A percentile compares a stretch with the other conserved stretches of the same genome.
Evolutionary conservation across 495 filamentous ascomycete genomes (phyloP).

Genomic region (Trichoderma virens): DNA sequence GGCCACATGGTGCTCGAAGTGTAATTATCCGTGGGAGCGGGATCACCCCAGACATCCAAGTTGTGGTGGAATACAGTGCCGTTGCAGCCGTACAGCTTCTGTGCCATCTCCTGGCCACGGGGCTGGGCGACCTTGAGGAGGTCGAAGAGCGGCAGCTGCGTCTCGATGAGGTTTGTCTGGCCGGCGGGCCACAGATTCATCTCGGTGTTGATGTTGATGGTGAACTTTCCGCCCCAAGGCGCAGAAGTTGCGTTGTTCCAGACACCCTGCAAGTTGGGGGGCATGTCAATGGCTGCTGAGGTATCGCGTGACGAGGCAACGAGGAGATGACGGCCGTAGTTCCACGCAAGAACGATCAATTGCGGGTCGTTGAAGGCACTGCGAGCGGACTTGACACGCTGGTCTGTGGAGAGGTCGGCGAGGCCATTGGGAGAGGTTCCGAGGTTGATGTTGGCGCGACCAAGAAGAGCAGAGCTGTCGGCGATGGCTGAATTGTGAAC

Average conservation of each 20-base stretch:
- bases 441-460: conserved; percentile 28
- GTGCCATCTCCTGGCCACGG: conserved; percentile 33
- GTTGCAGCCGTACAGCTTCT: conserved; percentile 42
- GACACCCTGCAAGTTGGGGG: conserved; percentile 52
- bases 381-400: conserved; percentile 18
- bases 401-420: conserved; percentile 25
- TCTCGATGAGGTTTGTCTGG: conserved; percentile 34
- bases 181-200: conserved; percentile 55
- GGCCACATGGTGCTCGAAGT: conserved; percentile 41
- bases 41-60: conserved; percentile 45
- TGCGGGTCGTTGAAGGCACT: conserved; percentile 25
- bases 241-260: conserved; percentile 46
- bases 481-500: conserved; percentile 13
- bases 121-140: conserved; percentile 27
- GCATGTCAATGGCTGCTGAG: conserved; percentile 24
- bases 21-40: conserved; percentile 37
- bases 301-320: conserved; percentile 34
- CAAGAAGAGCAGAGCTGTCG: conserved; percentile 23
- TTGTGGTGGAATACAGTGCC: conserved; percentile 43
- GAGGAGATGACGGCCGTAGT: conserved; percentile 42
- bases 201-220: conserved; percentile 51
- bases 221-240: conserved; percentile 49
- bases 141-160: conserved; percentile 29
- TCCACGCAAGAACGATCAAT: conserved; percentile 37
- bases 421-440: conserved; percentile 17